Base-by-base conservation (phyloP, 2,329 filamentous ascomycete genomes). In the Fusarium sp. region DNA sequence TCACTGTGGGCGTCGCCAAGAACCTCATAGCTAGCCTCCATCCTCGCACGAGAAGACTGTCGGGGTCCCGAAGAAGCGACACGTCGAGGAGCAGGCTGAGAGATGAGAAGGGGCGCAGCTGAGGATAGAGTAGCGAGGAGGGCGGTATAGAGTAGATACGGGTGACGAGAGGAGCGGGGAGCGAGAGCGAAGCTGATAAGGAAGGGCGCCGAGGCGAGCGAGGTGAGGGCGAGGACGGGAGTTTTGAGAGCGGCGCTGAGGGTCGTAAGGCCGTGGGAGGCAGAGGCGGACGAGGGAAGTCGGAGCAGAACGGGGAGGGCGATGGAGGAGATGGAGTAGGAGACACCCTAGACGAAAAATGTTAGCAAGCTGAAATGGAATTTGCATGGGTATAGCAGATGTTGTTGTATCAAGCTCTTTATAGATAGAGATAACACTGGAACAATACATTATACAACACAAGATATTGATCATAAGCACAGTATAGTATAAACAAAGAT, bases 141-240 rank as follows among this genome's bases (percentile, higher is more conserved):
- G 3, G 88, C 87, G 13, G 92, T 92, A 87, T 95, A 97, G 56
- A 97, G 77, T 23, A 97, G 87, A 74, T 97, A 98, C 0, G 94
- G 94, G 74, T 98, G 94, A 72, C 90, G 88, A 67, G 85, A 83
- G 52, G 87, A 84, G 23, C 86, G 83, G 0, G 93, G 90, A 3
- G 93, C 94, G 65, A 96, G 80, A 39, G 83, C 75, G 76, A 89
- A 97, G 61, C 93, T 91, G 65, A 94, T 84, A 67, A 92, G 79
- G 70, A 97, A 88, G 27, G 91, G 87, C 48, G 85, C 79, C 49
- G 87, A 84, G 48, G 92, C 88, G 67, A 96, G 76, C 65, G 85
- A 81, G 45, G 89, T 85, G 47, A 96, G 84, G 29, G 84, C 77
- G 51, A 88, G 82, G 57, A 91, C 81, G 68, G 92, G 90, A 39